A percentile compares a stretch with the other conserved stretches of the same genome.
Conservation (phyloP, 2,329 filamentous ascomycete genomes). For the Hypoxylon sp. region DNA sequence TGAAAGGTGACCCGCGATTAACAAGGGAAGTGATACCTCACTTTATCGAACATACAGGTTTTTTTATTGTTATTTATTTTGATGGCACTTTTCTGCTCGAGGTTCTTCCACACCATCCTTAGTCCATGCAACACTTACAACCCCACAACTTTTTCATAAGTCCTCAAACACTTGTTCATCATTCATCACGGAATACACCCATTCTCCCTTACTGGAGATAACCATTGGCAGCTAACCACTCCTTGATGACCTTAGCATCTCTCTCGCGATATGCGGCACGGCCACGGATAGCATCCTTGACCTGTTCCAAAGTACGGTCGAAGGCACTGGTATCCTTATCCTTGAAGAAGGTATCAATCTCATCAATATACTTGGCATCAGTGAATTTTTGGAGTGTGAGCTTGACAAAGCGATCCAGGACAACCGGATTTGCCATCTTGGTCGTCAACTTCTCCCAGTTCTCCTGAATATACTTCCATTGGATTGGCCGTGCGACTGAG, state of each 20-base stretch:
- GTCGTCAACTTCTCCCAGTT: slow-evolving; percentile 83
- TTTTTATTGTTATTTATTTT: slow-evolving; percentile 2
- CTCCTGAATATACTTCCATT: slow-evolving; percentile 89
- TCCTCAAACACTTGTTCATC: background rate
- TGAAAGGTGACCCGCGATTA: background rate
- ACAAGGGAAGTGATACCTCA: background rate
- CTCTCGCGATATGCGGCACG: slow-evolving; percentile 86
- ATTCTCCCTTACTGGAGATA: slow-evolving; percentile 53
- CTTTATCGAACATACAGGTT: background rate
- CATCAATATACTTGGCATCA: slow-evolving; percentile 76
- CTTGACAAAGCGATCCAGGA: slow-evolving; percentile 90
- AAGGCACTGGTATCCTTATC: slow-evolving; percentile 89
- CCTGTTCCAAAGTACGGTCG: slow-evolving; percentile 86
- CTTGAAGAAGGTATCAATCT: slow-evolving; percentile 88
- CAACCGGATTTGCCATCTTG: slow-evolving; percentile 85
- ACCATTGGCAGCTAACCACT: slow-evolving; percentile 78
- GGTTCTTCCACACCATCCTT: slow-evolving; percentile 3
- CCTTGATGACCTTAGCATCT: slow-evolving; percentile 79
- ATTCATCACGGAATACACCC: background rate
- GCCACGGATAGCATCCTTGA: slow-evolving; percentile 87
- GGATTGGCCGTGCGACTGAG: slow-evolving; percentile 76
- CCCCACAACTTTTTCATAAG: background rate
- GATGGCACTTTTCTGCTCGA: background rate
- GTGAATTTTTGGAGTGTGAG: slow-evolving; percentile 84
- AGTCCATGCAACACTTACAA: background rate